These are phyloP conservation scores for Fraxinus cuspidata DNA, from an alignment of 257 asterid genomes.

Conservation along the genomic window DNA sequence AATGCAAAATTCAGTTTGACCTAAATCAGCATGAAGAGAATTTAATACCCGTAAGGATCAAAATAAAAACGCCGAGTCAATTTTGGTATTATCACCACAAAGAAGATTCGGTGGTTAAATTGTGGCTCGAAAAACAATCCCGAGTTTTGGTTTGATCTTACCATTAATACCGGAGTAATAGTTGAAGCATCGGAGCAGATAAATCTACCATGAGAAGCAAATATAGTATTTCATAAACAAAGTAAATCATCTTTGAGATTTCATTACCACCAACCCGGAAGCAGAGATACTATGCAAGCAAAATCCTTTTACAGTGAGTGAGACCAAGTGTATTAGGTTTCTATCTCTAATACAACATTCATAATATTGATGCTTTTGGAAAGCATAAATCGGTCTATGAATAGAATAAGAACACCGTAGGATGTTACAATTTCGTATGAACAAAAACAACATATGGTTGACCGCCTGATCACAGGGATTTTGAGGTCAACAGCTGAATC, in stretches of 20 bases:
- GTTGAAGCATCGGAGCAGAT: conserved; percentile 49
- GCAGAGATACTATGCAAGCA: neutral
- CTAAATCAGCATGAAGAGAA: too few relatives aligned
- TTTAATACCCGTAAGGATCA: too few relatives aligned
- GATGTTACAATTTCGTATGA: neutral
- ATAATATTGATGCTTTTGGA: neutral
- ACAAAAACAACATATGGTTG: neutral
- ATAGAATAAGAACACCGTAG: neutral
- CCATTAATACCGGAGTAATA: conserved; percentile 42
- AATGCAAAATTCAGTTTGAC: conserved; percentile 48
- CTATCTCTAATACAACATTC: neutral
- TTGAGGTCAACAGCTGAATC: too few relatives aligned
- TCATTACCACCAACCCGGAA: neutral
- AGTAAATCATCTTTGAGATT: neutral
- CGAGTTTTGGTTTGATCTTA: too few relatives aligned
- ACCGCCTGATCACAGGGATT: too few relatives aligned
- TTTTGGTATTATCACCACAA: too few relatives aligned
- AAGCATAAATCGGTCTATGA: neutral
- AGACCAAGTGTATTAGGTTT: neutral
- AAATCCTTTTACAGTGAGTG: neutral
- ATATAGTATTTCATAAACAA: neutral
- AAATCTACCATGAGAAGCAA: conserved; percentile 41
- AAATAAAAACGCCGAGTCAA: too few relatives aligned
- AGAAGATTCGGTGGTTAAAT: too few relatives aligned
- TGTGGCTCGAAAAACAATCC: too few relatives aligned